Evolutionary conservation across 2,329 filamentous ascomycete genomes (phyloP).

Genomic region (Xylariaceae sp.): DNA sequence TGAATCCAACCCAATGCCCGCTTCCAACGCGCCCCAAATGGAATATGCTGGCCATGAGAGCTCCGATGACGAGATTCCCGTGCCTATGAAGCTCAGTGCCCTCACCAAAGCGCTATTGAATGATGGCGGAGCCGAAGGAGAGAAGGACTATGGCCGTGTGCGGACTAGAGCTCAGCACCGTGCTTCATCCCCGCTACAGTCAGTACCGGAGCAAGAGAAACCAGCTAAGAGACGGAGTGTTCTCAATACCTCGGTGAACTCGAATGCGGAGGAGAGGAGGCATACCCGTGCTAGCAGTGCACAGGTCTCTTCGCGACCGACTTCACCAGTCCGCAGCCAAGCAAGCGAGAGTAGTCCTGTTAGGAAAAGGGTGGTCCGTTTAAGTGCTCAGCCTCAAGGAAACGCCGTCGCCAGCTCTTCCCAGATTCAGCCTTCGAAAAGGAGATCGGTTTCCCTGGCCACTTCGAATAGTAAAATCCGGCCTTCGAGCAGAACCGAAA

Average conservation of each 20-base stretch:
- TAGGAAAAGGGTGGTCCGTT: constrained; percentile 53
- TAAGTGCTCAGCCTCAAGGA: constrained; percentile 44
- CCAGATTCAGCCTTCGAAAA: constrained; percentile 33
- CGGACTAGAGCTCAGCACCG: constrained; percentile 40
- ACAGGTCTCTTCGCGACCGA: constrained; percentile 37
- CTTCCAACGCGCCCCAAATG: constrained; percentile 31
- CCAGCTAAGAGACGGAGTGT: constrained; percentile 44
- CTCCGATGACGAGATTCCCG: constrained; percentile 89
- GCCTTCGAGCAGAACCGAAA: constrained; percentile 36
- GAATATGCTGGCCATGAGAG: constrained; percentile 67
- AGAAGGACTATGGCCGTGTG: constrained; percentile 37
- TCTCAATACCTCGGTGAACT: constrained; percentile 40
- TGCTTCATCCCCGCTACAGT: constrained; percentile 36
- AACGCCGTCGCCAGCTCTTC: constrained; percentile 16
- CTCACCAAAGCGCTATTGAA: constrained; percentile 81
- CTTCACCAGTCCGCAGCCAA: constrained; percentile 41
- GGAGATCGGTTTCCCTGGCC: constrained; percentile 45
- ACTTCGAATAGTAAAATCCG: constrained; percentile 29
- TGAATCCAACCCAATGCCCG: constrained; percentile 39
- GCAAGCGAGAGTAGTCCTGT: constrained; percentile 45
- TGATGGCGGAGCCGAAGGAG: constrained; percentile 50
- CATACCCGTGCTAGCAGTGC: constrained; percentile 45
- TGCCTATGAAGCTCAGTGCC: constrained; percentile 90
- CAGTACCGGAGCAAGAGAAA: constrained; percentile 26
- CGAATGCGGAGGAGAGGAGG: constrained; percentile 39